These are phyloP conservation scores for Trebouxiophyceae sp. DNA, from an alignment of 163 green algal genomes.

Conservation along the genomic window DNA sequence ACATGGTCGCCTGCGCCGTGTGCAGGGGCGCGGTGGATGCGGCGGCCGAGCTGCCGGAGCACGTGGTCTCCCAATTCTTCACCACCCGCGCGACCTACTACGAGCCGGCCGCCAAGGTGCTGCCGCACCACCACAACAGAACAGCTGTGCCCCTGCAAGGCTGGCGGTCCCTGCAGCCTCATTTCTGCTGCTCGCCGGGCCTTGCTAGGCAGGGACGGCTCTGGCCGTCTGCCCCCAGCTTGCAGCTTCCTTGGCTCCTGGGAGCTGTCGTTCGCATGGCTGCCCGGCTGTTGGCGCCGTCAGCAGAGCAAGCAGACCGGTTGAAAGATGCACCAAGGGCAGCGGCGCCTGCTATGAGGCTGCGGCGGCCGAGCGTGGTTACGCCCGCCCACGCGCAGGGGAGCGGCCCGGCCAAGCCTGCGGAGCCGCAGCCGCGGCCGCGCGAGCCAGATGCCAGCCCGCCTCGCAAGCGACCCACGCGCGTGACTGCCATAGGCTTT, in stretches of 20 bases:
- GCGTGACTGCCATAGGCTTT: not conserved
- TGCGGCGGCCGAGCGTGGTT: too few species aligned
- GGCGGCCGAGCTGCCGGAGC: not conserved
- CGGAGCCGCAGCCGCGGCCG: not conserved
- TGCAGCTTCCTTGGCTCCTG: too few species aligned
- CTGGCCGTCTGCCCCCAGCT: too few species aligned
- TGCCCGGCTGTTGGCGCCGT: too few species aligned
- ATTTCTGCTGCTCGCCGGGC: too few species aligned
- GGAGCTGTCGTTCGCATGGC: too few species aligned
- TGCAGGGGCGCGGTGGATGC: conserved; percentile 1
- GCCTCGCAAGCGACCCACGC: not conserved
- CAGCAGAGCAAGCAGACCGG: not conserved
- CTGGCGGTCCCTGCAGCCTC: too few species aligned
- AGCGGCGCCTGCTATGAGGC: not conserved
- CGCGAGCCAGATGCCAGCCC: not conserved
- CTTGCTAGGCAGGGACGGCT: too few species aligned
- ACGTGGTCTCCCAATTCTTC: conserved; percentile 1
- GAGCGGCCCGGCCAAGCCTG: too few species aligned
- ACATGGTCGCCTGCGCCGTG: too few species aligned
- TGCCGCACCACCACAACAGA: not conserved
- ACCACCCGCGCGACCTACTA: conserved; percentile 3
- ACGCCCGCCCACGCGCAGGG: too few species aligned
- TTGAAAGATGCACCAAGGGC: not conserved
- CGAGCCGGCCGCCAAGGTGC: not conserved
- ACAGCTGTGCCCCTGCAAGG: not conserved